Percentiles rank a stretch among this genome's conserved stretches.
Evolutionary conservation across 768 basidiomycete genomes (phyloP).

Genomic region (Russula lepida): DNA sequence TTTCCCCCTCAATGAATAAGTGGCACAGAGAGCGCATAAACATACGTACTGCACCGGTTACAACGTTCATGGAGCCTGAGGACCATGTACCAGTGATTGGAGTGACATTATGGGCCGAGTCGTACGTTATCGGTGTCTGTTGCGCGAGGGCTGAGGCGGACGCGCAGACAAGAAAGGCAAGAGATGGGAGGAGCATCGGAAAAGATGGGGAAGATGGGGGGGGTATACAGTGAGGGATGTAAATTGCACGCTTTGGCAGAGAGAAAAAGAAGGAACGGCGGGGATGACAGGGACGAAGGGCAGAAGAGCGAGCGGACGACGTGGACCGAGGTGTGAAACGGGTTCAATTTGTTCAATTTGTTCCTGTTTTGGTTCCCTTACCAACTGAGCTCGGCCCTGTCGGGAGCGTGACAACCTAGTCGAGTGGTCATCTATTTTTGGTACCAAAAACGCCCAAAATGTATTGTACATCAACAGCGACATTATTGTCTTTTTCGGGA

Average conservation of each 20-base stretch:
- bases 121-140: slow-evolving; percentile 30
- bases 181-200: slow-evolving; percentile 4
- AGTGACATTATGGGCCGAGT: slow-evolving; percentile 56
- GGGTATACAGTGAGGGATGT: not conserved
- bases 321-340: not conserved
- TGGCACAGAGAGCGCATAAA: not conserved
- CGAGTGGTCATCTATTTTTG: not conserved
- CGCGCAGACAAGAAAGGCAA: slow-evolving; percentile 22
- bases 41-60: slow-evolving; percentile 72
- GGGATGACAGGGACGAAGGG: slow-evolving; percentile 15
- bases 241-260: not conserved
- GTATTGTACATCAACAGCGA: not conserved
- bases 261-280: not conserved
- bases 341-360: slow-evolving; percentile 19
- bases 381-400: not conserved
- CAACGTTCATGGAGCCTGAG: slow-evolving; percentile 65
- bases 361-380: slow-evolving; percentile 16
- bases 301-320: slow-evolving; percentile 19
- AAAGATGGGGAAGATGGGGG: not conserved
- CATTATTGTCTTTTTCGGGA: too few species aligned
- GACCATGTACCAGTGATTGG: slow-evolving; percentile 76
- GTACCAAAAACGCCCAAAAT: not conserved
- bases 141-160: slow-evolving; percentile 18
- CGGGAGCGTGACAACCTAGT: not conserved
- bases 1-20: not conserved